These are phyloP conservation scores for Didymella pomorum DNA, from an alignment of 2,329 filamentous ascomycete species.

Conservation along the genomic window DNA sequence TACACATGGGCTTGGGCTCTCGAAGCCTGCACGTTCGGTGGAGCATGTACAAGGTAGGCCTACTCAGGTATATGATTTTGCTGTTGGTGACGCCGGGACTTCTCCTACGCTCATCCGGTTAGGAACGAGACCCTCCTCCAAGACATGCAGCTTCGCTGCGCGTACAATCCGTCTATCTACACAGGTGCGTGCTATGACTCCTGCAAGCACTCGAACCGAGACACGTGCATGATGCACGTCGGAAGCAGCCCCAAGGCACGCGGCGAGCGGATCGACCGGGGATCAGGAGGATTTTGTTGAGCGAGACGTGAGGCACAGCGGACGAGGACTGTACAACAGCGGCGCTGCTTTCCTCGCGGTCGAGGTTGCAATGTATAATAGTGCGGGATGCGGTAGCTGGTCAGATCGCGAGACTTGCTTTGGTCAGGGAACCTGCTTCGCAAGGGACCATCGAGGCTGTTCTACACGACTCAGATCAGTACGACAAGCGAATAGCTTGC, in stretches of 20 bases:
- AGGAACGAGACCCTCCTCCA: not conserved
- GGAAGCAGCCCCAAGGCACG: not conserved
- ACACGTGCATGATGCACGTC: not conserved
- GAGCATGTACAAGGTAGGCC: not conserved
- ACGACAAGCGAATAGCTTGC: not conserved
- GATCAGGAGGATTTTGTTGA: not conserved
- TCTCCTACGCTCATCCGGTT: not conserved
- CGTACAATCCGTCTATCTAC: not conserved
- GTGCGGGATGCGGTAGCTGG: not conserved
- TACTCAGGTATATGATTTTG: not conserved
- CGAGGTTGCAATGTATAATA: not conserved
- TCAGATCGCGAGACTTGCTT: not conserved
- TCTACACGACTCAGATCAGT: not conserved
- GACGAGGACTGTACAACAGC: not conserved
- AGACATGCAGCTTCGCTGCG: not conserved
- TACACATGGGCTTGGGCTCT: not conserved
- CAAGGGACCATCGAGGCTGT: not conserved
- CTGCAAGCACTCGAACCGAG: not conserved
- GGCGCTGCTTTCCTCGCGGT: not conserved
- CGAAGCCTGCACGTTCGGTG: not conserved
- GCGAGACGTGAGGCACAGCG: not conserved
- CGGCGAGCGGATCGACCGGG: not conserved
- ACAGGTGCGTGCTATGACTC: not conserved
- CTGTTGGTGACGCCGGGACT: not conserved
- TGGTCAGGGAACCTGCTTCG: not conserved